phyloP scores from a whole-genome alignment of 257 asterid species.

The Ilex aquifolium region DNA sequence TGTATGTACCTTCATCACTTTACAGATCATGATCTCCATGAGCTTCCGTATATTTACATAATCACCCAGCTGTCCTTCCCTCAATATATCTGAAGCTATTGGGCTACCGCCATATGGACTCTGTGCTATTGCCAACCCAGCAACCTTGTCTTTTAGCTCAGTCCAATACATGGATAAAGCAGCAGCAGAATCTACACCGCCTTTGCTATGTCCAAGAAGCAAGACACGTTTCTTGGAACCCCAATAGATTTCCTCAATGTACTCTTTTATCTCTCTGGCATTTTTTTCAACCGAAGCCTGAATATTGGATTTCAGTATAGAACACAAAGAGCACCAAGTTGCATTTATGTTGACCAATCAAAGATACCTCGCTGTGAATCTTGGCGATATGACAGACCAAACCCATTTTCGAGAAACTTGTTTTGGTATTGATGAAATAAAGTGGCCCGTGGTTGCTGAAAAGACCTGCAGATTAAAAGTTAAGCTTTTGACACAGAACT shows the following conservation, averaged over 20 bases:
- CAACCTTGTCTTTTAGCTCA: conserved; percentile 87
- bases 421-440: conserved; percentile 70
- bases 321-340: conserved; percentile 1
- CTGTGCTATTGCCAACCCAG: conserved; percentile 86
- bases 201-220: conserved; percentile 98
- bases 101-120: conserved; percentile 98
- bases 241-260: conserved; percentile 89
- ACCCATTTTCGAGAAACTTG: conserved; percentile 85
- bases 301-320: conserved; percentile 12
- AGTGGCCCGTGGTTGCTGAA: conserved; percentile 81
- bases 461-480: conserved; percentile 33
- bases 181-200: conserved; percentile 94
- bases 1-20: conserved; percentile 82
- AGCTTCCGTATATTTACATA: conserved; percentile 88
- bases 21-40: conserved; percentile 88
- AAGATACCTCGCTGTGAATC: conserved; percentile 46
- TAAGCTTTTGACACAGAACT: background rate
- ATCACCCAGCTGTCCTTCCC: conserved; percentile 98
- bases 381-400: conserved; percentile 83
- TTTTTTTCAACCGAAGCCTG: conserved; percentile 92
- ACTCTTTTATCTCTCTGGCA: conserved; percentile 86
- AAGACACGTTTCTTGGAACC: conserved; percentile 77
- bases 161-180: conserved; percentile 89
- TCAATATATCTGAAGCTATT: conserved; percentile 84
- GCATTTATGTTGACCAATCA: background rate